Evolutionary conservation across 2,329 filamentous ascomycete genomes (phyloP), one percentile per base, ranked within the genome.

Genomic region (Colletotrichum sp.): DNA sequence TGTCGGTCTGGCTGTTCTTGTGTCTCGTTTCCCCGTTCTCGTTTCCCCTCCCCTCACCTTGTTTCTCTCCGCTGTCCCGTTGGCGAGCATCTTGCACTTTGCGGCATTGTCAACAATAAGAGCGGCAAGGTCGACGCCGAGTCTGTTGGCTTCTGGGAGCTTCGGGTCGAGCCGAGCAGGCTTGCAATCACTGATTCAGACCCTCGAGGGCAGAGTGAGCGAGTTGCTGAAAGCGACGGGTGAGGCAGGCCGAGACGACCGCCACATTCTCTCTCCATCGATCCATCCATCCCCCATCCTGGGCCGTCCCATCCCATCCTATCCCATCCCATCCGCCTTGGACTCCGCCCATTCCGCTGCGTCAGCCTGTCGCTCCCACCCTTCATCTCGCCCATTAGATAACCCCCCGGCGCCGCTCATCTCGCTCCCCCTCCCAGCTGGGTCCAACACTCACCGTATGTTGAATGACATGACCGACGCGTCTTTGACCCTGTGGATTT

Each of bases 311-410:
- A 63, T 75, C 73, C 72, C 68, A 64, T 74, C 60, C 72, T 52
- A 71, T 75, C 72, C 71, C 65, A 66, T 72, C 72, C 39, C 73
- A 75, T 73, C 69, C 39, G 63, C 63, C 72, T 75, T 59, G 70
- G 34, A 76, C 74, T 76, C 74, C 74, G 74, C 74, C 74, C 71
- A 74, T 76, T 76, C 74, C 71, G 71, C 71, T 76, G 28, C 74
- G 74, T 76, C 74, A 76, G 74, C 74, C 71, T 74, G 71, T 76
- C 65, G 65, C 73, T 73, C 73, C 73, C 73, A 75, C 73, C 63
- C 71, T 72, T 75, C 73, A 72, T 72, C 70, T 75, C 70, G 73
- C 70, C 73, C 70, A 73, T 68, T 75, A 73, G 73, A 75, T 75
- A 75, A 75, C 73, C 70, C 73, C 71, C 73, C 73, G 73, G 73